Percentiles rank a stretch among this genome's conserved stretches.
phyloP scores from a whole-genome alignment of 2,329 filamentous ascomycete genomes.

The Colletotrichum destructivum region DNA sequence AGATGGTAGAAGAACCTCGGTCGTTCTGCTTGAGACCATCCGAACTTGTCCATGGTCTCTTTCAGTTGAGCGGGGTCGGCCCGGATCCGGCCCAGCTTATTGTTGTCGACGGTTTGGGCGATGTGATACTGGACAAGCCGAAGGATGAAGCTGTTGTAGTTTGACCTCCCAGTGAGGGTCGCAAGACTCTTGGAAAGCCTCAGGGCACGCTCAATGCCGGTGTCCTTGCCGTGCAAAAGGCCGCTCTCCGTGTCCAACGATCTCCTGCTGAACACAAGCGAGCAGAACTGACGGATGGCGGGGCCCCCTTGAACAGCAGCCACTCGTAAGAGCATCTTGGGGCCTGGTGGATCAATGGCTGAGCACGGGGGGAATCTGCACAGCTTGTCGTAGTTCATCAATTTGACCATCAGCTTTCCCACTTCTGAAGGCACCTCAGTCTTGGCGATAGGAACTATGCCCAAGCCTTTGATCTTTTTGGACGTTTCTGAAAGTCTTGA shows the following conservation, averaged over 20 bases:
- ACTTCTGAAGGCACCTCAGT: background rate
- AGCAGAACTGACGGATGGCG: background rate
- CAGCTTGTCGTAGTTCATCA: background rate
- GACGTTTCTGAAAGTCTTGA: background rate
- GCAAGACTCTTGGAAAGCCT: background rate
- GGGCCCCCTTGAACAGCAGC: background rate
- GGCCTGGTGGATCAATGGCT: background rate
- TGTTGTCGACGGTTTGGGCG: background rate
- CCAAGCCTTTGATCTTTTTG: background rate
- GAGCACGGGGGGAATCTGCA: background rate
- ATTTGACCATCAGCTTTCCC: background rate
- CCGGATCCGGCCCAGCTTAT: background rate
- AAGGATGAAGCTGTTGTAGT: background rate
- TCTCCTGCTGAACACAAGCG: background rate
- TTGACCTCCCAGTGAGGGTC: background rate
- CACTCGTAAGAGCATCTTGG: background rate
- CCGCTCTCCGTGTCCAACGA: background rate
- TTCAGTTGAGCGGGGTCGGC: background rate
- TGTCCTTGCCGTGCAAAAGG: background rate
- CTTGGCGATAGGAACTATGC: background rate
- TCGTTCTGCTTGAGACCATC: background rate
- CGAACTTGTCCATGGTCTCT: background rate
- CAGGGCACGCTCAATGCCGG: background rate
- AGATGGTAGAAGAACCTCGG: background rate
- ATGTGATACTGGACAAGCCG: background rate